Evolutionary conservation across 257 asterid species (phyloP).

Genomic region (Solanum gandarillasii): DNA sequence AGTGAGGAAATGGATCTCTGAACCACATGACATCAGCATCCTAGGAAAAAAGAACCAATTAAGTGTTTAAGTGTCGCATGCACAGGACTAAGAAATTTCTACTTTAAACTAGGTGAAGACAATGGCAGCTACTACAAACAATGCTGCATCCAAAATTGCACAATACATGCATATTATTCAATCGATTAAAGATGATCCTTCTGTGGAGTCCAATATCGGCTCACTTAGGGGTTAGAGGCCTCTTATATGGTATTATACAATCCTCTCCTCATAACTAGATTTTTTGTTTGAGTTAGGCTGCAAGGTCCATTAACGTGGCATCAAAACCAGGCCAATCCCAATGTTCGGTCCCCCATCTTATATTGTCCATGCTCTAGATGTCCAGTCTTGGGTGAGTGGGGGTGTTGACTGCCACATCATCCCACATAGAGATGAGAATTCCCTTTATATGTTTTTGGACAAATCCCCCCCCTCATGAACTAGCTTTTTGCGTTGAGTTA

Average conservation of each 20-base stretch:
- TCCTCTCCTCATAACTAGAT: background rate
- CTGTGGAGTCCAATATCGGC: background rate
- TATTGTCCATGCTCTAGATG: background rate
- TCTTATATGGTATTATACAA: background rate
- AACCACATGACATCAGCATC: constrained; percentile 65
- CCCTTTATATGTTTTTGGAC: background rate
- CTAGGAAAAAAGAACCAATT: constrained; percentile 9
- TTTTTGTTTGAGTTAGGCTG: background rate
- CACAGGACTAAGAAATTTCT: background rate
- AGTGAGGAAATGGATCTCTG: constrained; percentile 40
- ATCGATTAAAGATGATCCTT: background rate
- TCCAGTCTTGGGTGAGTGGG: background rate
- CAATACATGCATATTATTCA: background rate
- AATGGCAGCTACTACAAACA: constrained; percentile 33
- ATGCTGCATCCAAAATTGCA: background rate
- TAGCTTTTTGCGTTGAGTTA: background rate
- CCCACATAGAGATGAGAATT: background rate
- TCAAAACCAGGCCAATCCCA: background rate
- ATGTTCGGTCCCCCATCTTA: background rate
- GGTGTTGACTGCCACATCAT: background rate
- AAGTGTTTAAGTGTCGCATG: background rate
- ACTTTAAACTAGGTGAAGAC: constrained; percentile 4
- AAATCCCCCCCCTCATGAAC: background rate
- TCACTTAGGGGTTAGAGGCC: background rate
- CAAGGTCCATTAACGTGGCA: background rate